Evolutionary conservation across 2,329 filamentous ascomycete genomes (phyloP), one percentile per base, ranked within the genome.

Genomic region (Pseudocercospora eumusae): DNA sequence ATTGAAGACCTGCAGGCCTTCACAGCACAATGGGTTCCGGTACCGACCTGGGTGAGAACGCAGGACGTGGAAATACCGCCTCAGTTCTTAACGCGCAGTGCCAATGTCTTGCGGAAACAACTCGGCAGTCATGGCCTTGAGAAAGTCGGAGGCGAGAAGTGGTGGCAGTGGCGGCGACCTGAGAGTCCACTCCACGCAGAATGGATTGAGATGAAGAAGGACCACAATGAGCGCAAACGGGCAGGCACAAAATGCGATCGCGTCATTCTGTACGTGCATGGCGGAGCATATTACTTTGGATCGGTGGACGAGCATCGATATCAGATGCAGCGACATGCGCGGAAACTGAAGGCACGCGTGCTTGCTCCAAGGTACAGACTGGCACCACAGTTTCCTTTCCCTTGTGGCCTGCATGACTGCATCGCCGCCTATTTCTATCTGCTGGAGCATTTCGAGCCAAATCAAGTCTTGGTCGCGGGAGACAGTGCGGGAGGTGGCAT

Each of bases 241-340:
- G 79, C 78, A 15, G 84, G 86, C 54, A 57, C 63, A 18, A 82
- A 83, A 21, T 84, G 85, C 18, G 87, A 87, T 68, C 86, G 92
- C 57, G 87, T 96, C 61, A 96, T 98, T 85, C 80, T 99, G 23
- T 98, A 98, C 76, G 82, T 98, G 21, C 95, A 98, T 73, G 95
- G 95, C 13, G 93, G 93, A 6, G 93, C 90, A 20, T 98, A 96
- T 77, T 99, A 88, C 78, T 98, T 99, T 74, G 93, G 95, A 13
- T 96, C 92, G 69, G 88, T 97, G 40, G 93, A 97, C 73, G 93
- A 96, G 76, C 95, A 98, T 79, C 88, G 95, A n/a, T 98, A 98
- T 78, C 93, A 98, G 81, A 87, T 99, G 83, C 95, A 99, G 77
- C 85, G 93, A 54, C 93, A 98, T 82, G 95, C 95, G 27, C 85